These are phyloP conservation scores for Heteromeles arbutifolia DNA, from an alignment of 306 rosid genomes.

Conservation along the genomic window DNA sequence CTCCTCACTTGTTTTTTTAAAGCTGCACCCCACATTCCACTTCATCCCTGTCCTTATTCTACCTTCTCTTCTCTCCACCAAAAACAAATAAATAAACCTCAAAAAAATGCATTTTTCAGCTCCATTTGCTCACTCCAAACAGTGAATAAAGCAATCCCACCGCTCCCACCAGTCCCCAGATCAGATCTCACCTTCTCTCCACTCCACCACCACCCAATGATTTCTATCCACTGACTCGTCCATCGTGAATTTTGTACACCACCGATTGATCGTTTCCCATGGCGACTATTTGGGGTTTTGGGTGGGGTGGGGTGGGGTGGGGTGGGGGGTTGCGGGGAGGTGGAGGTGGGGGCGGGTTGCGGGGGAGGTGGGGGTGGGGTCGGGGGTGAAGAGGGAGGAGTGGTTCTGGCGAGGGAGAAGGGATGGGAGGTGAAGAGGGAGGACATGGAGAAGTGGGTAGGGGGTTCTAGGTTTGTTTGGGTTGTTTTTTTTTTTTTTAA, in stretches of 20 bases:
- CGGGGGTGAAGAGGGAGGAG: too few relatives aligned
- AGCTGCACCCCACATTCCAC: not conserved
- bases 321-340: too few relatives aligned
- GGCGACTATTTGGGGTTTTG: conserved; percentile 23
- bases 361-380: too few relatives aligned
- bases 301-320: too few relatives aligned
- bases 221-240: not conserved
- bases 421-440: too few relatives aligned
- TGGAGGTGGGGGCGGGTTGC: too few relatives aligned
- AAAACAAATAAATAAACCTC: not conserved
- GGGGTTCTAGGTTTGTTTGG: too few relatives aligned
- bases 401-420: too few relatives aligned
- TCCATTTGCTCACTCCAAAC: conserved; percentile 12
- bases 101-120: not conserved
- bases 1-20: not conserved
- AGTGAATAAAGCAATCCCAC: conserved; percentile 3
- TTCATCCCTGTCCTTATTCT: conserved; percentile 3
- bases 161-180: conserved; percentile 16
- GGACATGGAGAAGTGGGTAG: too few relatives aligned
- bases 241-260: not conserved
- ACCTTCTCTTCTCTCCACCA: not conserved
- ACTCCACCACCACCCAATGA: not conserved
- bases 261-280: conserved; percentile 6
- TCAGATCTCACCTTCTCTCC: conserved; percentile 52
- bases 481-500: too few relatives aligned